Base-by-base conservation (phyloP, 192 early-diverging fungal species). In the Lobulomyces angularis region DNA sequence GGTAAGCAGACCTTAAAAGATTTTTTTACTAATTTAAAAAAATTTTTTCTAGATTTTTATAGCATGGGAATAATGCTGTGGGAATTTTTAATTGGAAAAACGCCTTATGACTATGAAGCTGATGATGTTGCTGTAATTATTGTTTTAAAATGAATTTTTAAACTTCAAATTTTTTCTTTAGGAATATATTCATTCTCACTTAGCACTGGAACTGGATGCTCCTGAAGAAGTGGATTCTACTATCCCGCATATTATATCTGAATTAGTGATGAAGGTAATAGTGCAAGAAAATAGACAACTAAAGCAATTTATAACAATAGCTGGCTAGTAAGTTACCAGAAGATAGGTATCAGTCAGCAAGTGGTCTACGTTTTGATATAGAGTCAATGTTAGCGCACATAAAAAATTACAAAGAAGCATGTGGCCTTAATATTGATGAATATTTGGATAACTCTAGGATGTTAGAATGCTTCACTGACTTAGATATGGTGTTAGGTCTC, bases 181-280 rank as follows among this genome's bases (percentile, higher is more conserved):
- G 59, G 61, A 67, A 44, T 61, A 62, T 23, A 55, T 71, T 19
- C 60, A 64, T 36, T 52, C 60, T 5, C 68, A 71, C 36, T 50
- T 67, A 8, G 68, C 68, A 1, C 51, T 53, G 16, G 58, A 71
- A 20, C 43, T 64, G 16, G 60, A 63, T 29, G 14, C 55, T 2
- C 37, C 58, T 1, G 16, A 26, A 7, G 21, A 27, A n/a, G 25
- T 53, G 14, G 55, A 71, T 43, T 35, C 52, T 14, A 17, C 36
- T n/a, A 67, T 71, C 18, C 68, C 68, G 2, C 35, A 31, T 3
- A 23, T 37, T 2, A 43, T 71, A 18, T 53, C 55, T 4, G 28
- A 27, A n/a, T 64, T 71, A 30, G 48, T 71, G 16, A 23, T 45
- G 11, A 66, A 67, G 45, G 55, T 56, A 33, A 9, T 14, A 22